phyloP scores from a whole-genome alignment of 805 yeast species.

The Sungouiozyma intestinalis region DNA sequence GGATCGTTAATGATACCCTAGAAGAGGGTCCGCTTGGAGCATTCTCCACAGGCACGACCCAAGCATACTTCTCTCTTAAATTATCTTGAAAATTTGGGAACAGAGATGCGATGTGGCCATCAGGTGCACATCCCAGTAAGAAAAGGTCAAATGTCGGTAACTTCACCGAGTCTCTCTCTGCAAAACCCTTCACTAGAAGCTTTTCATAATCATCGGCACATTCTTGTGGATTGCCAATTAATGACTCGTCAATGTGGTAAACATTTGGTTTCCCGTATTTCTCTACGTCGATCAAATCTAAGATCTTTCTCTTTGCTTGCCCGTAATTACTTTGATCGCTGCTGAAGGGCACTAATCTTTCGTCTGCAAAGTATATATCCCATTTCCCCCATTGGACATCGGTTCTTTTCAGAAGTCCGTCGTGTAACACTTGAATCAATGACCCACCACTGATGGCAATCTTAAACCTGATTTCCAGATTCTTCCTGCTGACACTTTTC shows the following conservation, averaged over 20 bases:
- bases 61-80: conserved; percentile 78
- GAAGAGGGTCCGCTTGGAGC: conserved; percentile 82
- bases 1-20: conserved; percentile 83
- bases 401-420: conserved; percentile 66
- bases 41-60: conserved; percentile 87
- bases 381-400: conserved; percentile 85
- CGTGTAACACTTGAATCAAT: conserved; percentile 69
- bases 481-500: conserved; percentile 39
- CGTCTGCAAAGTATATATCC: conserved; percentile 96
- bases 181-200: conserved; percentile 75
- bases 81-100: conserved; percentile 81
- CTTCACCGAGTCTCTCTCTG: conserved; percentile 90
- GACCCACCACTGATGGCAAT: conserved; percentile 93
- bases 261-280: conserved; percentile 49
- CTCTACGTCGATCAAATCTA: conserved; percentile 40
- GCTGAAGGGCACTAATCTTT: conserved; percentile 80
- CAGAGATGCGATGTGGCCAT: conserved; percentile 93
- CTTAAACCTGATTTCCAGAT: conserved; percentile 58
- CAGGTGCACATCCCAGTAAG: conserved; percentile 94
- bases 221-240: conserved; percentile 74
- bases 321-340: conserved; percentile 81
- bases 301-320: conserved; percentile 65
- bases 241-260: conserved; percentile 68
- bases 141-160: conserved; percentile 88
- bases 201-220: conserved; percentile 92